phyloP scores from a whole-genome alignment of 208 protist species.

The Lotmaria passim region DNA sequence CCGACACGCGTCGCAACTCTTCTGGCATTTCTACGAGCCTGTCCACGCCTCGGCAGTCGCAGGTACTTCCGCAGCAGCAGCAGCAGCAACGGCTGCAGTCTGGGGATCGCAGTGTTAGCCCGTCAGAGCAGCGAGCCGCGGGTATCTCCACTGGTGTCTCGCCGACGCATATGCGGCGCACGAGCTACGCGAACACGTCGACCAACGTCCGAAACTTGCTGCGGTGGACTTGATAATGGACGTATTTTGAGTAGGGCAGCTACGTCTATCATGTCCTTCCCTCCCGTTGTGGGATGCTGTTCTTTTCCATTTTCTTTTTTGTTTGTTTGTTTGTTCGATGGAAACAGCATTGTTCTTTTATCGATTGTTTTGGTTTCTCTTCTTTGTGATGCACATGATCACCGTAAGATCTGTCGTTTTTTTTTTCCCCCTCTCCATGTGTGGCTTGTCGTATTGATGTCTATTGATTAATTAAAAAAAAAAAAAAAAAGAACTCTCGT shows the following conservation, averaged over 20 bases:
- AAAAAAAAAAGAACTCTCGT: no score
- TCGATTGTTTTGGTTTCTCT: slow-evolving; percentile 21
- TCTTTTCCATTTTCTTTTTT: slow-evolving; percentile 15
- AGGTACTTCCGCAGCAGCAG: no score
- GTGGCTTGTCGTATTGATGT: no score
- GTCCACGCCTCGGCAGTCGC: slow-evolving; percentile 11
- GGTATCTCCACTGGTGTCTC: slow-evolving; percentile 17
- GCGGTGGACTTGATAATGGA: slow-evolving; percentile 5
- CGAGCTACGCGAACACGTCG: slow-evolving; percentile 16
- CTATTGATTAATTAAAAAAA: no score
- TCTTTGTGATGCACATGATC: slow-evolving; percentile 8
- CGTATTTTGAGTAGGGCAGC: no score
- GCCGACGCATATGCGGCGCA: slow-evolving; percentile 9
- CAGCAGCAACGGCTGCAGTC: slow-evolving; percentile 7
- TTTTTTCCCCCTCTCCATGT: no score
- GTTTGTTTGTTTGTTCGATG: slow-evolving; percentile 6
- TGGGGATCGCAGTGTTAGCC: neutral
- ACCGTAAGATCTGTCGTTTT: no score
- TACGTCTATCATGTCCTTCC: no score
- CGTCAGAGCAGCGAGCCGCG: slow-evolving; percentile 14
- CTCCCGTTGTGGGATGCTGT: neutral
- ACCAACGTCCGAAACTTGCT: slow-evolving; percentile 19
- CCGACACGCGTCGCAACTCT: slow-evolving; percentile 9
- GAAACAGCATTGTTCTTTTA: slow-evolving; percentile 4
- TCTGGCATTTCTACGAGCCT: neutral